Conservation (phyloP, 192 early-diverging fungal species). For the Entrophospora sp. region DNA sequence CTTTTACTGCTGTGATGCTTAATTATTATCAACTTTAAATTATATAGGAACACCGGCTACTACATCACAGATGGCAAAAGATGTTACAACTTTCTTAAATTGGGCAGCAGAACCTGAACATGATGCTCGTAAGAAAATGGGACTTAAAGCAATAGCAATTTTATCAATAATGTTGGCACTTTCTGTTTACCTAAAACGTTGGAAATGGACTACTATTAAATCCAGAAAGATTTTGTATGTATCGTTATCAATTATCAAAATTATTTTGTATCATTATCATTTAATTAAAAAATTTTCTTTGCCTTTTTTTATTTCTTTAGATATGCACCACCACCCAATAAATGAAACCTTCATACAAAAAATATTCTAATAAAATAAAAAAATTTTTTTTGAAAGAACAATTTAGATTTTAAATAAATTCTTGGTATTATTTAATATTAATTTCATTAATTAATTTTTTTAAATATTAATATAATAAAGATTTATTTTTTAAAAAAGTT, state of each 20-base stretch:
- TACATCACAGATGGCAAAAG: constrained; percentile 93
- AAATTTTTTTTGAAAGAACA: no score
- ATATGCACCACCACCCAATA: neutral
- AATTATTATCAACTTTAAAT: neutral
- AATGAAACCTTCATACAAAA: no score
- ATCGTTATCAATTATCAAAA: neutral
- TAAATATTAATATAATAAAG: no score
- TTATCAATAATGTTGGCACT: constrained; percentile 60
- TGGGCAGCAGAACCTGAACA: constrained; percentile 95
- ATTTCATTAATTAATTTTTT: no score
- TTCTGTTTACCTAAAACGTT: constrained; percentile 82
- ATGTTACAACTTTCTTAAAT: constrained; percentile 84
- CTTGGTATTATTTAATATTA: no score
- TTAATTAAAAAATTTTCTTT: neutral
- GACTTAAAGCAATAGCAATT: no score
- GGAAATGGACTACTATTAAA: constrained; percentile 91
- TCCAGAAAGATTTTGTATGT: constrained; percentile 82
- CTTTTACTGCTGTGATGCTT: neutral
- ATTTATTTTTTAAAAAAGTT: no score
- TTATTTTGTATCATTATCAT: neutral
- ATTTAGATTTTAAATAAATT: no score
- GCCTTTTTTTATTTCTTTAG: neutral
- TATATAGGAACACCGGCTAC: constrained; percentile 71
- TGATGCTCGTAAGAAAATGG: constrained; percentile 89
- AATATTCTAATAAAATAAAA: no score